Base-by-base conservation (phyloP, 768 basidiomycete species). In the Tephrocybe sp. region DNA sequence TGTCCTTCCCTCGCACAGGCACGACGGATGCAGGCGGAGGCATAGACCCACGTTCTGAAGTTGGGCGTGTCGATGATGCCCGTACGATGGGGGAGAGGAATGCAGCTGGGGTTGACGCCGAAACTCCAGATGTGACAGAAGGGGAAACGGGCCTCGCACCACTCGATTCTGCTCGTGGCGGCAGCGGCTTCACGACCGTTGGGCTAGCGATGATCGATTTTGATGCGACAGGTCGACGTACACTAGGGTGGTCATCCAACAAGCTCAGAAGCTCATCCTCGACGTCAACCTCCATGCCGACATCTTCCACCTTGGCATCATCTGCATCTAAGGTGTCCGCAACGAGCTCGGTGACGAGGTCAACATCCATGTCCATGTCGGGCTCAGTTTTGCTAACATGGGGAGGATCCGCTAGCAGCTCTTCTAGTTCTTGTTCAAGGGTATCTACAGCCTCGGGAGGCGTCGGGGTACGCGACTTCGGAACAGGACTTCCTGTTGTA, bases 261-360 rank as follows among this genome's bases (percentile, higher is more conserved):
- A 89, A 69, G 57, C 85, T 86, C 49, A 88, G 72, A 41, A 89
- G 65, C 65, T 89, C 87, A 54, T 86, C 79, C 50, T 86, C 84
- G 19, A 83, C 77, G 47, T 84, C 70, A 50, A 72, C 60, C 52
- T 69, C 67, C 69, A 65, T 69, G 34, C 49, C 59, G 18, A 61
- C 55, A 44, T 61, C 59, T 25, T 65, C 61, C 15, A 51, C 37
- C 47, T 68, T 61, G 36, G 58, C 31, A 24, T 52, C 54, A 7
- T 59, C 61, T 13, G 55, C 57, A 28, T 69, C 67, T 44, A 74
- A 49, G 9, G 73, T 74, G 44, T 75, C 72, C 19, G 66, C 68
- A 11, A 79, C 76, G 22, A 78, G 69, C 47, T 75, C 72, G 0
- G 69, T 66, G 5, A 77, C 71, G 15, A 65, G 63, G 52, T 77